Evolutionary conservation across 768 basidiomycete species (phyloP).

Genomic region (Panaeolus cyanescens): DNA sequence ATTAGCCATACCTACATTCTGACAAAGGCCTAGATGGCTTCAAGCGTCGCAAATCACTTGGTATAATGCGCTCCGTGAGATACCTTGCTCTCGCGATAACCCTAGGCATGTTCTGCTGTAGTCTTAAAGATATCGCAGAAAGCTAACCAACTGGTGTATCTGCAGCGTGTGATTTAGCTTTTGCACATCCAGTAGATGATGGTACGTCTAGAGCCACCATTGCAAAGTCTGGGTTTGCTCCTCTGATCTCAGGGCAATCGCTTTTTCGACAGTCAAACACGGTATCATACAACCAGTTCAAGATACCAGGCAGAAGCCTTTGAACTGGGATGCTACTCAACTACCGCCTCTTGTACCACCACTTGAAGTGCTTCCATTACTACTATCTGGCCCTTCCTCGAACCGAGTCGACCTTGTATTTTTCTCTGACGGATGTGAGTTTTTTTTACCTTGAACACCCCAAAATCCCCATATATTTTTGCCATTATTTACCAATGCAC

Average conservation of each 20-base stretch:
- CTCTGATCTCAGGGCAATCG: neutral
- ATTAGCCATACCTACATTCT: neutral
- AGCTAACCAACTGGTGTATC: neutral
- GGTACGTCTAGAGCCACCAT: neutral
- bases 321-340: neutral
- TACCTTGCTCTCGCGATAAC: neutral
- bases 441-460: neutral
- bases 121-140: neutral
- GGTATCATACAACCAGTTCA: neutral
- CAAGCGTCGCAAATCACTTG: neutral
- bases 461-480: neutral
- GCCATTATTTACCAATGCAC: neutral
- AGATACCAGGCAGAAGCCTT: neutral
- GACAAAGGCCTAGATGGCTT: neutral
- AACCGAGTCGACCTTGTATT: constrained; percentile 79
- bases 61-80: neutral
- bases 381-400: constrained; percentile 57
- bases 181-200: neutral
- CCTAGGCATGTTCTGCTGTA: neutral
- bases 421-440: constrained; percentile 78
- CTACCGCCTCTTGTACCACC: constrained; percentile 30
- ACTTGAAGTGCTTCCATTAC: constrained; percentile 57
- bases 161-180: neutral
- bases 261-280: neutral
- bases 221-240: neutral